These are phyloP conservation scores for Lichtheimia corymbifera DNA, from an alignment of 371 early-diverging fungal genomes.

Conservation along the genomic window DNA sequence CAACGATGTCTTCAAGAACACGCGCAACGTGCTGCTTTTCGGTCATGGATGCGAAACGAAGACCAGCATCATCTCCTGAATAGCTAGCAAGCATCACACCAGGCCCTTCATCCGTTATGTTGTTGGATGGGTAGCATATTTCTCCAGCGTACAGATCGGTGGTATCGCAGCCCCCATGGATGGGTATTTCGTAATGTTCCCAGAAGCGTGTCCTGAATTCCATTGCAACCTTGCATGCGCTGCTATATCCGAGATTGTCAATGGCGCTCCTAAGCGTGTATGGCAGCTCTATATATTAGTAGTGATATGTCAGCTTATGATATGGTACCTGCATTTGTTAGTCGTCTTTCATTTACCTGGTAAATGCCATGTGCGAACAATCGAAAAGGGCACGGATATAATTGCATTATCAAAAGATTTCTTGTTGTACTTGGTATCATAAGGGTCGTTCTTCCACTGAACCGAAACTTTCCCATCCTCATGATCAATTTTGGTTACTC, in stretches of 20 bases:
- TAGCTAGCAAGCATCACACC: slow-evolving; percentile 39
- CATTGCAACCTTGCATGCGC: slow-evolving; percentile 31
- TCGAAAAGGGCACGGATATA: slow-evolving; percentile 28
- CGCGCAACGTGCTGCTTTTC: slow-evolving; percentile 34
- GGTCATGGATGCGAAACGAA: slow-evolving; percentile 31
- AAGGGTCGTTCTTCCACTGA: slow-evolving; percentile 28
- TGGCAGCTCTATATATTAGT: slow-evolving; percentile 18
- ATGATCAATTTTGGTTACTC: slow-evolving; percentile 23
- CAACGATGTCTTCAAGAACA: slow-evolving; percentile 28
- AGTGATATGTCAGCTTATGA: not conserved
- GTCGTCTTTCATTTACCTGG: slow-evolving; percentile 17
- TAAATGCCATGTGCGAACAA: slow-evolving; percentile 38
- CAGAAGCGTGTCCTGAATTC: slow-evolving; percentile 37
- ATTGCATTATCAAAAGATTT: slow-evolving; percentile 33
- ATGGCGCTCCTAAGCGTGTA: slow-evolving; percentile 26
- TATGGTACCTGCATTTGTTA: too few species aligned
- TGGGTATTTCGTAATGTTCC: slow-evolving; percentile 33
- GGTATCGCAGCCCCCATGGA: slow-evolving; percentile 30
- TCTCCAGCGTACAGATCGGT: slow-evolving; percentile 26
- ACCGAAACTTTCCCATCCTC: slow-evolving; percentile 26
- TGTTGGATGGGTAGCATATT: slow-evolving; percentile 33
- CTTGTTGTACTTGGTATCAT: slow-evolving; percentile 23
- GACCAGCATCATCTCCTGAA: slow-evolving; percentile 21
- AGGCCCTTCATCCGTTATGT: slow-evolving; percentile 26
- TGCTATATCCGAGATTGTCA: slow-evolving; percentile 22